Conservation (phyloP, 345 rosid genomes). For the Citrus trifoliata region DNA sequence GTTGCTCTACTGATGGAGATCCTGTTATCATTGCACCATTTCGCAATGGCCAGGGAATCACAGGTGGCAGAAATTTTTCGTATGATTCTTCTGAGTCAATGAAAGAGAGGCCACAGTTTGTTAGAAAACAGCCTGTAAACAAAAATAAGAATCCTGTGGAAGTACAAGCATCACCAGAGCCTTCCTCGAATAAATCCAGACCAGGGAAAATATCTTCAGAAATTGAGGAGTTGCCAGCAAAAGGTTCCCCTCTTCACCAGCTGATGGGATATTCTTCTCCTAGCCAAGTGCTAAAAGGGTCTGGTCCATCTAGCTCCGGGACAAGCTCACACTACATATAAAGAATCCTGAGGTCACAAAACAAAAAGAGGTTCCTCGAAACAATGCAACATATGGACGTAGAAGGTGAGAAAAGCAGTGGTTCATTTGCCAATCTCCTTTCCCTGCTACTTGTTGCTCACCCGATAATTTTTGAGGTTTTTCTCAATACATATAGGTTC, state of each 20-base stretch:
- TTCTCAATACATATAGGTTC: neutral
- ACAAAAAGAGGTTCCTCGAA: neutral
- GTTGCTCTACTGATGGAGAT: conserved; percentile 29
- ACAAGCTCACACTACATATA: conserved; percentile 1
- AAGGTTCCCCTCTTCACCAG: conserved; percentile 67
- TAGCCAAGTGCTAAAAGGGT: conserved; percentile 47
- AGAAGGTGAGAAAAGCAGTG: neutral
- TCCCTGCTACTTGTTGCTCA: neutral
- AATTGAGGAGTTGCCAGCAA: conserved; percentile 35
- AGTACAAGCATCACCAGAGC: conserved; percentile 24
- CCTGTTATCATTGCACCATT: conserved; percentile 23
- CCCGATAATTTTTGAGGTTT: neutral
- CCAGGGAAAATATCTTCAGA: conserved; percentile 36
- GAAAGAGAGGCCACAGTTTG: conserved; percentile 27
- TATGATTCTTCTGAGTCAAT: conserved; percentile 13
- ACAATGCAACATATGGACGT: no score
- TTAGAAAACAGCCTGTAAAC: conserved; percentile 18
- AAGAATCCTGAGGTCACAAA: neutral
- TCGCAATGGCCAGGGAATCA: conserved; percentile 4
- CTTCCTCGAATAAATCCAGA: conserved; percentile 27
- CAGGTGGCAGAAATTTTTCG: conserved; percentile 16
- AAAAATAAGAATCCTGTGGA: conserved; percentile 26
- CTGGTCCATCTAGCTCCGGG: conserved; percentile 14
- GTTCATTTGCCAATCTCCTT: neutral
- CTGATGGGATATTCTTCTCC: conserved; percentile 87